Evolutionary conservation across 176 grass and related monocot genomes (phyloP), one percentile per base, ranked within the genome.

Genomic region (Oryza glumipatula): DNA sequence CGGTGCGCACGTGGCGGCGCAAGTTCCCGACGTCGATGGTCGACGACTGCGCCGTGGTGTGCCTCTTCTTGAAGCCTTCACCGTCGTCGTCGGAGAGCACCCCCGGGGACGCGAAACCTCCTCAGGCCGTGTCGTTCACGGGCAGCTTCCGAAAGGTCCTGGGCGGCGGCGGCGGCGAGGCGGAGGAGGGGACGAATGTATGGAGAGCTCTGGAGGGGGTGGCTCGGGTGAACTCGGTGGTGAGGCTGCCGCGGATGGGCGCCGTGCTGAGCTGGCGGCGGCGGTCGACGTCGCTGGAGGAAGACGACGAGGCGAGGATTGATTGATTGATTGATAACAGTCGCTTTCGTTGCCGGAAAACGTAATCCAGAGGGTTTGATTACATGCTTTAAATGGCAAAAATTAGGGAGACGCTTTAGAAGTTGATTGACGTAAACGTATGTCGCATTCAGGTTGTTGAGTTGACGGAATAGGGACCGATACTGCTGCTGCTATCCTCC

Each of bases 21-120:
- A 91, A 94, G 72, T 91, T 88, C 75, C 90, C 92, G 9, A 91
- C 88, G 14, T 94, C 90, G 46, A 94, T 91, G 89, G 85, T 97
- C 0, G 95, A 97, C 22, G 95, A 97, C 32, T 97, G 95, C 35
- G 92, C 92, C 2, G 92, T 70, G 2, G 65, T 94, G 47, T 97
- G 95, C 78, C 82, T 97, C 63, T 94, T 88, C 84, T 61, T 94
- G 8, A 91, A 93, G 68, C 80, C 44, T 4, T 43, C 77, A 2
- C 44, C 82, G 15, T 66, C 82, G 11, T 60, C 70, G 0, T 67
- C 45, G 16, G 72, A 84, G 16, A 67, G 11, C 22, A 17, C 12
- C 8, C 11, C n/a, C 0, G 44, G 54, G 2, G 75, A 66, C 46
- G 48, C 17, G 36, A 49, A 74, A 33, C 52, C 79, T 21, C 72